Conservation (phyloP, 768 basidiomycete species). For the Mycena sanguinolenta region DNA sequence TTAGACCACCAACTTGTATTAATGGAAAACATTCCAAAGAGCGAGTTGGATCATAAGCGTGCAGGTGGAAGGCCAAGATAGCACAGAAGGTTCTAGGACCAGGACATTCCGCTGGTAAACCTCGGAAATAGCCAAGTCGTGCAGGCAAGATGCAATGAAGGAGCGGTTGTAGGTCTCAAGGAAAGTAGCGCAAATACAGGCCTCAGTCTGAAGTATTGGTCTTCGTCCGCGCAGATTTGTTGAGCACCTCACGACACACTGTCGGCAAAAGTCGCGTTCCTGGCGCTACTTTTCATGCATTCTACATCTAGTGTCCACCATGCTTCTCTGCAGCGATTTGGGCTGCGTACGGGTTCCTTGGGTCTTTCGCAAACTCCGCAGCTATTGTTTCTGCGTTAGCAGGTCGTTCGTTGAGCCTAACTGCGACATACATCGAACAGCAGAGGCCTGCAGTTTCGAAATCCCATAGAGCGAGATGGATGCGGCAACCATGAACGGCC, state of each 20-base stretch:
- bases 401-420: background rate
- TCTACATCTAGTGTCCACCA: conserved; percentile 38
- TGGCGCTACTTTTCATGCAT: conserved; percentile 26
- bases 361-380: conserved; percentile 77
- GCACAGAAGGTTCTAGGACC: no score
- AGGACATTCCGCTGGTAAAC: no score
- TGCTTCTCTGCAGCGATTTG: conserved; percentile 74
- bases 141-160: no score
- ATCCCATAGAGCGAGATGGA: conserved; percentile 77
- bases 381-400: conserved; percentile 54
- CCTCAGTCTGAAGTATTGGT: no score
- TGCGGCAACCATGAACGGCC: conserved; percentile 83
- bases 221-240: no score
- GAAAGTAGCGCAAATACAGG: no score
- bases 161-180: no score
- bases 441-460: conserved; percentile 74
- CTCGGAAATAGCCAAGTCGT: no score
- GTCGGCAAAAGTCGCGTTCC: background rate
- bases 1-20: no score
- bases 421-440: conserved; percentile 74
- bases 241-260: background rate
- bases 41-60: no score
- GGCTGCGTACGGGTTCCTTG: conserved; percentile 86
- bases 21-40: no score
- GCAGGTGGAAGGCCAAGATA: no score